Evolutionary conservation across 495 filamentous ascomycete species (phyloP), one percentile per base, ranked within the genome.

Genomic region (Darksidea phi): DNA sequence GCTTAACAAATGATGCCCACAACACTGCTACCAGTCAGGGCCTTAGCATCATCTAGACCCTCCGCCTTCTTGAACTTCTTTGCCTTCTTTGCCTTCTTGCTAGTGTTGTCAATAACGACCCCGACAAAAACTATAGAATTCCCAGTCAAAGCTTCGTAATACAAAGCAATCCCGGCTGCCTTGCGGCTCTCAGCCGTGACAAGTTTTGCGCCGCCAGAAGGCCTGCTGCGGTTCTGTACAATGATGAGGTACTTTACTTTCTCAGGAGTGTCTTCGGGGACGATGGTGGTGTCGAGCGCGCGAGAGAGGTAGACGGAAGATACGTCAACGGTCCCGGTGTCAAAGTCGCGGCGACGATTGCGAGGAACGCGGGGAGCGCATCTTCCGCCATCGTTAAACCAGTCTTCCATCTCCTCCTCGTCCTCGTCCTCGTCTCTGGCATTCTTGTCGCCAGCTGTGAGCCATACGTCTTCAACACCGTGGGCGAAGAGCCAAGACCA

Each of bases 131-230:
- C 21, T 15, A 61, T 48, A 12, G 57, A 55, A 20, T 61, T 55
- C 34, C 63, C 63, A 46, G 17, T 47, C 18, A 66, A 37, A 8
- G 51, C 50, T 36, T 66, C 63, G 47, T 66, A 61, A 37, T 38
- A 61, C 17, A 60, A 32, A 4, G 55, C 17, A 20, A 66, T 66
- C 4, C 57, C 63, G 3, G 63, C 63, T 20, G 63, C 63, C 47
- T 56, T 66, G 13, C 57, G 26, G 23, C 50, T 56, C 17, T 66
- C 57, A 5, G 50, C 57, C 23, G 60, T 34, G 8, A 60, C 2
- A 49, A 66, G 38, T 21, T 66, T 66, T 15, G 11, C 24, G 1
- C 28, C 32, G 18, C 32, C 10, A 25, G 17, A 17, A 6, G 34
- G 25, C 32, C 13, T 47, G 18, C 37, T 23, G 6, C 46, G 17